These are phyloP conservation scores for Physcomitrellopsis africana DNA, from an alignment of 225 moss, liverwort and hornwort species.

Conservation along the genomic window DNA sequence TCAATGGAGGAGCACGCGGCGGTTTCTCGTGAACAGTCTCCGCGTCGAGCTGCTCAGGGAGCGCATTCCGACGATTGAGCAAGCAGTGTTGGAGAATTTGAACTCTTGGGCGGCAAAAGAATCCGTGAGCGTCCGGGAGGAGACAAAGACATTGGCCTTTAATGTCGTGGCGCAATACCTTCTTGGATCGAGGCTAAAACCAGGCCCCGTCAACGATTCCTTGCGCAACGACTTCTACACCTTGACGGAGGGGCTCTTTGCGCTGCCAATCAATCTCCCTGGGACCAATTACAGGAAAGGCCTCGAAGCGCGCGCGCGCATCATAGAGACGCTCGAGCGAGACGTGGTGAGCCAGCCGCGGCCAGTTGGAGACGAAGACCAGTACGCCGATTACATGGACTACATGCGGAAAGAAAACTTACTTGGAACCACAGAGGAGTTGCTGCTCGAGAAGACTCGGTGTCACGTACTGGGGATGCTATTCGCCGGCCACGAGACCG, in stretches of 20 bases:
- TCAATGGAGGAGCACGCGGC: conserved; percentile 31
- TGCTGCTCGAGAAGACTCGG: conserved; percentile 32
- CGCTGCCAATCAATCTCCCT: conserved; percentile 22
- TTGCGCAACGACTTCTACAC: conserved; percentile 27
- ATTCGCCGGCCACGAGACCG: conserved; percentile 39
- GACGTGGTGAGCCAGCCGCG: conserved; percentile 31
- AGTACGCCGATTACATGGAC: conserved; percentile 40
- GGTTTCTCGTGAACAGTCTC: conserved; percentile 28
- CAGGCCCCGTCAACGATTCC: conserved; percentile 18
- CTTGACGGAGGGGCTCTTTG: conserved; percentile 26
- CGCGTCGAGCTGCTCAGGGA: conserved; percentile 17
- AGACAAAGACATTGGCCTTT: conserved; percentile 38
- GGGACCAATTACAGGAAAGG: conserved; percentile 35
- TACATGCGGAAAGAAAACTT: conserved; percentile 28
- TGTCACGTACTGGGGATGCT: conserved; percentile 36
- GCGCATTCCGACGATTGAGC: conserved; percentile 21
- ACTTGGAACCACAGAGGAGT: conserved; percentile 22
- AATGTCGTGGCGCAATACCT: conserved; percentile 33
- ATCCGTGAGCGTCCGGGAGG: conserved; percentile 28
- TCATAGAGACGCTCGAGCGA: conserved; percentile 30
- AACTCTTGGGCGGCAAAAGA: conserved; percentile 25
- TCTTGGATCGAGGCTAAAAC: conserved; percentile 30
- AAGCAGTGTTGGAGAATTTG: conserved; percentile 23
- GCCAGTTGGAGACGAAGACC: conserved; percentile 37
- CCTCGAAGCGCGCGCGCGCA: conserved; percentile 26